Percentiles rank a stretch among this genome's conserved stretches.
Evolutionary conservation across 2,329 filamentous ascomycete genomes (phyloP).

Genomic region (Exophiala aquamarina): DNA sequence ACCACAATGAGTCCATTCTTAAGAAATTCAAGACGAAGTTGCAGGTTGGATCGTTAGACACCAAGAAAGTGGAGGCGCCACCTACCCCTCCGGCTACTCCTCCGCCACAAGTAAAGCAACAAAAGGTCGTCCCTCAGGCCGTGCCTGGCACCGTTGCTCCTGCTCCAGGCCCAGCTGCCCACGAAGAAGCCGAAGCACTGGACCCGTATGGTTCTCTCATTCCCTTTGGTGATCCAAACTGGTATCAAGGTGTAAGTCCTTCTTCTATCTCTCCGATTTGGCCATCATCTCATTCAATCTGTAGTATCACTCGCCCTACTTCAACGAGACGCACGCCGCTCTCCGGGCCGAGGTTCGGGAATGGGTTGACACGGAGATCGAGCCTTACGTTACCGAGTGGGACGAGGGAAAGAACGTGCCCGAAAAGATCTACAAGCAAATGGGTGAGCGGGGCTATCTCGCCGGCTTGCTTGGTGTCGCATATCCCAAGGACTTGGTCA

Average conservation of each 20-base stretch:
- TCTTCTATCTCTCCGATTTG: background rate
- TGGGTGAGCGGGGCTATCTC: slow-evolving; percentile 89
- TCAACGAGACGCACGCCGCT: slow-evolving; percentile 88
- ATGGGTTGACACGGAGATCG: slow-evolving; percentile 87
- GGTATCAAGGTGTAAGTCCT: slow-evolving; percentile 83
- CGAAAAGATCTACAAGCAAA: slow-evolving; percentile 86
- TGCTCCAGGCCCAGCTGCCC: slow-evolving; percentile 38
- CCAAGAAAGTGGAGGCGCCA: slow-evolving; percentile 67
- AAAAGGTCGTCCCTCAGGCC: slow-evolving; percentile 57
- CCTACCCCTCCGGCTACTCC: slow-evolving; percentile 50
- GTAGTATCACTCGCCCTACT: slow-evolving; percentile 94
- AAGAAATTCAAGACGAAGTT: slow-evolving; percentile 64
- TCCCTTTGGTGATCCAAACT: slow-evolving; percentile 87
- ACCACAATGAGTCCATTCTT: slow-evolving; percentile 60
- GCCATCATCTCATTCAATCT: slow-evolving; percentile 1
- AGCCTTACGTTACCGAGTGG: slow-evolving; percentile 93
- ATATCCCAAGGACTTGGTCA: slow-evolving; percentile 74
- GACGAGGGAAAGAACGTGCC: slow-evolving; percentile 93
- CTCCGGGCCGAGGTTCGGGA: slow-evolving; percentile 86
- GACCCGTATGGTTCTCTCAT: slow-evolving; percentile 84
- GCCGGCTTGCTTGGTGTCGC: slow-evolving; percentile 79
- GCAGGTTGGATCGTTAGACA: slow-evolving; percentile 73
- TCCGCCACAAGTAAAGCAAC: slow-evolving; percentile 47
- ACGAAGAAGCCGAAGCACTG: slow-evolving; percentile 67
- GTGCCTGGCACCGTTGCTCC: slow-evolving; percentile 56